Evolutionary conservation across 176 grass and related monocot genomes (phyloP), one percentile per base, ranked within the genome.

Genomic region (Oryza coarctata): DNA sequence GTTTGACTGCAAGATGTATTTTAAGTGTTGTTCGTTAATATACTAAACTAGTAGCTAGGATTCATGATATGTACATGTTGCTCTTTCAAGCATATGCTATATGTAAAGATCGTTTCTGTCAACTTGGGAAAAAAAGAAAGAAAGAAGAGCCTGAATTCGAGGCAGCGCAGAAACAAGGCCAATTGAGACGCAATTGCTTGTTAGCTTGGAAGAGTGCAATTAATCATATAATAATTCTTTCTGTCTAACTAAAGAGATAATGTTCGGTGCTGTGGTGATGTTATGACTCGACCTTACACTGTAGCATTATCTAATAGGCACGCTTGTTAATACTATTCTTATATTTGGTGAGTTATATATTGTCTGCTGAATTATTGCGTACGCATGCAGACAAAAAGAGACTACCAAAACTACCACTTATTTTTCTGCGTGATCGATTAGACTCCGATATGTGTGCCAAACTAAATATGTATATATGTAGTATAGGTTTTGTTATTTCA

Each of bases 271-370:
- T 65, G 25, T 17, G 40, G 76, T 67, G 76, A 43, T 73, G 60
- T 23, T 30, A 74, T 29, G 75, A 44, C 65, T 36, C 32, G 27
- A 58, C 31, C 60, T 55, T 80, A 49, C 6, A 60, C 68, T 74
- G 84, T 80, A 67, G 18, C 14, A 29, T 3, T 73, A 60, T 60
- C 78, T 76, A 87, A 72, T 50, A 82, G 50, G 70, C 65, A 50
- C 76, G 50, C 70, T 44, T 74, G 43, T 60, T 76, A 63, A 43
- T 87, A 71, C 78, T 35, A 34, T 70, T 69, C 63, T 71, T 35
- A 32, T 22, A 30, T 9, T 13, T 20, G 71, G n/a, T 35, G 62
- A 60, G 55, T 68, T 60, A n/a, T n/a, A n/a, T n/a, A 34, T 68
- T 49, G 23, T 57, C 34, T 18, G 20, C 77, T 3, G 70, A 68